Base-by-base conservation (phyloP, 2,329 filamentous ascomycete genomes). In the Aspergillus sp. region DNA sequence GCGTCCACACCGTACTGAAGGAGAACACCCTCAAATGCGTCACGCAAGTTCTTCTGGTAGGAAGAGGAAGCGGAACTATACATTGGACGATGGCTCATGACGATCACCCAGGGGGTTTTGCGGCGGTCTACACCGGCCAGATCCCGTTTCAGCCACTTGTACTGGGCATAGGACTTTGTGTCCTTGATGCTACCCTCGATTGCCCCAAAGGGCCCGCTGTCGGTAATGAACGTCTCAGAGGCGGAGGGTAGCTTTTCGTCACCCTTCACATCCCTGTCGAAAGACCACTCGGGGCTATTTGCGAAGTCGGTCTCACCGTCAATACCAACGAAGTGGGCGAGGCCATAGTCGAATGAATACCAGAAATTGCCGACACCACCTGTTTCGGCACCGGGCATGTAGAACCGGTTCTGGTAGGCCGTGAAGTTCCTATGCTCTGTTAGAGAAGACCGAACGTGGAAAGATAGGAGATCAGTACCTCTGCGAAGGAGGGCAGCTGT, bases 331-430 rank as follows among this genome's bases (percentile, higher is more conserved):
- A 80, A 80, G 60, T 81, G 78, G 2, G 75, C 78, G n/a, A 79
- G 66, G 20, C 78, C 78, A 56, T 80, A 80, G 67, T 81, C 77
- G 58, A 80, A 81, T 1, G 75, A 79, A 65, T 81, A 80, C 78
- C 78, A 80, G 59, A 80, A 77, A 70, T 79, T 80, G 48, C 75
- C 69, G 9, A 79, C 75, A 32, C 78, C 78, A 3, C 74, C 74
- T 9, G 69, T 70, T 57, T 80, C 76, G 1, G 59, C 54, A 20
- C 78, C 78, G 1, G 78, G 76, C 75, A 80, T 80, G 48, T 73
- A 72, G 71, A 80, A 81, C 42, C 78, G 76, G 62, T 80, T 66
- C 57, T 79, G 75, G 63, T 69, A 79, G 5, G 76, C 71, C n/a
- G 77, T 80, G 65, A 76, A 79, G 65, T 79, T 79, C 49, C 74